Conservation (phyloP, 1,284 basidiomycete genomes). For the Cronartium quercuum region DNA sequence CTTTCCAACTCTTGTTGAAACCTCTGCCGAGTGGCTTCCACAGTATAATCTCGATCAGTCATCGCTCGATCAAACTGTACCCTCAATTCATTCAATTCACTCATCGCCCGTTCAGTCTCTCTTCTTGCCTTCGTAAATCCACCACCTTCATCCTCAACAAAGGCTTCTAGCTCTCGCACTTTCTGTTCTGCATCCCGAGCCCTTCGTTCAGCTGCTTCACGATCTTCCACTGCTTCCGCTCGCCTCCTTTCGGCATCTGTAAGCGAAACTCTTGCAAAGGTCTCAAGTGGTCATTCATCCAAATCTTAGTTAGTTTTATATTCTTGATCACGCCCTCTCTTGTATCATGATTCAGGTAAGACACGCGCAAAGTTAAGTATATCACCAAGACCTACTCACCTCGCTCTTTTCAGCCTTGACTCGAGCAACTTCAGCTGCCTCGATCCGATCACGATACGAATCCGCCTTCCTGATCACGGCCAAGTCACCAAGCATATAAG, state of each 20-base stretch:
- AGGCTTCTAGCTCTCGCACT: conserved; percentile 60
- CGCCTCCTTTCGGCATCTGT: conserved; percentile 47
- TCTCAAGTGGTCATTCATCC: conserved; percentile 15
- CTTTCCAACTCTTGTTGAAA: conserved; percentile 51
- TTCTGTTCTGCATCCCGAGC: conserved; percentile 57
- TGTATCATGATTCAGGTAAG: neutral
- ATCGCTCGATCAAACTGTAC: conserved; percentile 33
- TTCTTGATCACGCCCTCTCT: conserved; percentile 36
- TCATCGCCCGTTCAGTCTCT: conserved; percentile 67
- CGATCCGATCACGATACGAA: conserved; percentile 59
- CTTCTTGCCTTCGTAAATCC: conserved; percentile 65
- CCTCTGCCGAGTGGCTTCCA: conserved; percentile 66
- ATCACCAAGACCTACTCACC: conserved; percentile 55
- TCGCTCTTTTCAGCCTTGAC: conserved; percentile 63
- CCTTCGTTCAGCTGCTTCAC: conserved; percentile 56
- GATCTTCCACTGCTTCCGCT: conserved; percentile 56
- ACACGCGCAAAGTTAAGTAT: neutral
- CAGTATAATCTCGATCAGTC: conserved; percentile 64
- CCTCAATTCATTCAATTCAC: conserved; percentile 68
- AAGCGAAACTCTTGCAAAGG: conserved; percentile 40
- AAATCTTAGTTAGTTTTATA: conserved; percentile 52
- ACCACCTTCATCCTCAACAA: conserved; percentile 62
- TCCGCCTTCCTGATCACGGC: conserved; percentile 56
- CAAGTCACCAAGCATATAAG: neutral
- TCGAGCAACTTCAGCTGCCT: conserved; percentile 63